Evolutionary conservation across 1,284 basidiomycete species (phyloP).

Genomic region (Sporisorium sorghi): DNA sequence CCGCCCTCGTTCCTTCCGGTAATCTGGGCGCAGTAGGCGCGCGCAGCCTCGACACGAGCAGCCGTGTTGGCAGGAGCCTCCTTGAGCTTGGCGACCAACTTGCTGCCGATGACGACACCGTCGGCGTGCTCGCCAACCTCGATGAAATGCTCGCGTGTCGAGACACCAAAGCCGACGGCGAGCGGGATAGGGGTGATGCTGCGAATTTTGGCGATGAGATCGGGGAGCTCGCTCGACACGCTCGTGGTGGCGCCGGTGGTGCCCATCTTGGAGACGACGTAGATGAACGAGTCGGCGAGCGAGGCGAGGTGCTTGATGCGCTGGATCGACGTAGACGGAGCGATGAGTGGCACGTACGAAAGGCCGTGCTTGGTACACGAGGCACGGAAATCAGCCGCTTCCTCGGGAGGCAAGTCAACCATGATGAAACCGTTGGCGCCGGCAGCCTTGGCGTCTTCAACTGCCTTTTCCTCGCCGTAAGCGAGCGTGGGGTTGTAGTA

Average conservation of each 20-base stretch:
- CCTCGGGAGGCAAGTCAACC: conserved; percentile 97
- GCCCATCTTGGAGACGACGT: conserved; percentile 89
- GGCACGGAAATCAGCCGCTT: conserved; percentile 87
- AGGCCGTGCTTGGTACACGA: conserved; percentile 86
- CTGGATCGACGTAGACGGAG: conserved; percentile 87
- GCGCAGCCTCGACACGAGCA: conserved; percentile 71
- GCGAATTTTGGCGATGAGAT: conserved; percentile 69
- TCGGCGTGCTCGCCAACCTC: conserved; percentile 84
- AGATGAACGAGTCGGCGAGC: conserved; percentile 97
- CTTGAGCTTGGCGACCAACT: conserved; percentile 84
- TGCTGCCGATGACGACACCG: conserved; percentile 92
- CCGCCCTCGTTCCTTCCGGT: conserved; percentile 71
- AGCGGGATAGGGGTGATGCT: conserved; percentile 78
- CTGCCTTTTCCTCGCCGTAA: conserved; percentile 93
- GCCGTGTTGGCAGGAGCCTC: conserved; percentile 70
- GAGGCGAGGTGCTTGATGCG: conserved; percentile 90
- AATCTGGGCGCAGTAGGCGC: conserved; percentile 75
- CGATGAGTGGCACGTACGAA: conserved; percentile 95
- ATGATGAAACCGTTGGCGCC: conserved; percentile 98
- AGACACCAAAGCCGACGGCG: conserved; percentile 96
- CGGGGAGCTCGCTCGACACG: conserved; percentile 71
- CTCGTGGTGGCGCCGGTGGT: conserved; percentile 90
- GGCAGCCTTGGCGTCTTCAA: conserved; percentile 84
- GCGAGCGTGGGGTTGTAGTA: conserved; percentile 86
- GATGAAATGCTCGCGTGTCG: conserved; percentile 90